A percentile compares a stretch with the other conserved stretches of the same genome.
Conservation (phyloP, 805 yeast genomes). For the Tetrapisispora pingtungensis region DNA sequence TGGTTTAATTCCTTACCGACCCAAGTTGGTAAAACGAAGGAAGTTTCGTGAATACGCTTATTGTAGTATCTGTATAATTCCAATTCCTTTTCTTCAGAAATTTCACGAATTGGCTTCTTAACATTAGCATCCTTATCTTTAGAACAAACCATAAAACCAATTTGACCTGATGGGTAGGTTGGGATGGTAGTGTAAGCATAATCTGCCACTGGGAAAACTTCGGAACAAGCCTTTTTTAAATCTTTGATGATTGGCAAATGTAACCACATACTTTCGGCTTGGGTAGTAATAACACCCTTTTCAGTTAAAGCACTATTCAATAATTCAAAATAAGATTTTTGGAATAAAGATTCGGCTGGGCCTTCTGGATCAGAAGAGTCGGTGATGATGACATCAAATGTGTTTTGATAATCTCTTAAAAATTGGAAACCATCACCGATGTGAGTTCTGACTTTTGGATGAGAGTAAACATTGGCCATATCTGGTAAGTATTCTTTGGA, state of each 20-base stretch:
- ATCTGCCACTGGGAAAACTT: conserved; percentile 84
- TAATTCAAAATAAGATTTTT: conserved; percentile 81
- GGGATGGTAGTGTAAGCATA: conserved; percentile 91
- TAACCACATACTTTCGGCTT: conserved; percentile 92
- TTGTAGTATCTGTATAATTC: conserved; percentile 74
- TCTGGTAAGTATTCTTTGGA: conserved; percentile 82
- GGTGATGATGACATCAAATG: conserved; percentile 90
- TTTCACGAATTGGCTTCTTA: conserved; percentile 55
- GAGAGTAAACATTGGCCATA: conserved; percentile 72
- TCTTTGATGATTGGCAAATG: conserved; percentile 77
- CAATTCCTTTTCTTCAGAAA: conserved; percentile 51
- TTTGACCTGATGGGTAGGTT: conserved; percentile 93
- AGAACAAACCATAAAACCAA: conserved; percentile 95
- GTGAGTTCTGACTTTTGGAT: conserved; percentile 83
- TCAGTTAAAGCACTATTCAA: conserved; percentile 81
- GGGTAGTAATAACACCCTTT: conserved; percentile 85
- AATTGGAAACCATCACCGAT: conserved; percentile 98
- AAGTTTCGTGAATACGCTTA: conserved; percentile 72
- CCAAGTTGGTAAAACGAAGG: conserved; percentile 88
- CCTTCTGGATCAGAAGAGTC: conserved; percentile 99
- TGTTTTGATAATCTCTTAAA: conserved; percentile 70
- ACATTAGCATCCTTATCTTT: conserved; percentile 62
- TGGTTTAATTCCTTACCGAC: conserved; percentile 47
- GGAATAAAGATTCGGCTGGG: conserved; percentile 90
- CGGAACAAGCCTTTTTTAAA: conserved; percentile 69